A percentile compares a stretch with the other conserved stretches of the same genome.
These are phyloP conservation scores for Rusavskia elegans DNA, from an alignment of 495 filamentous ascomycete genomes.

Conservation along the genomic window DNA sequence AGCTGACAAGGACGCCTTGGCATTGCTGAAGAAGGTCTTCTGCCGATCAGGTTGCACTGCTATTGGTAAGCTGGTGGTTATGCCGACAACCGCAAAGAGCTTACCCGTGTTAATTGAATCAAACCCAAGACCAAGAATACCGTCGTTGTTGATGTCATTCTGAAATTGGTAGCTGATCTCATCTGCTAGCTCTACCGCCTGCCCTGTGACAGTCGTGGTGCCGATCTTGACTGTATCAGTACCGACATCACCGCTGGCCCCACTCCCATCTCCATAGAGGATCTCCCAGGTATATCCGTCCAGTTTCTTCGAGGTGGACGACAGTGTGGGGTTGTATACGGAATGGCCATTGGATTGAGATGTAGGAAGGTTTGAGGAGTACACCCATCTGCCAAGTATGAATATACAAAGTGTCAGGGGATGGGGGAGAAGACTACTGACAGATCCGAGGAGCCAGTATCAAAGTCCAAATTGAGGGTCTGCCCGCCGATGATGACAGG, in stretches of 20 bases:
- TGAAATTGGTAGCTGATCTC: slow-evolving; percentile 44
- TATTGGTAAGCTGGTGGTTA: not conserved
- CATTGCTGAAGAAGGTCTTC: slow-evolving; percentile 63
- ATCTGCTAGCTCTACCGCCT: slow-evolving; percentile 56
- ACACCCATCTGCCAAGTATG: slow-evolving; percentile 29
- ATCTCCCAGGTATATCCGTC: slow-evolving; percentile 48
- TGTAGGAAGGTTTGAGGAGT: slow-evolving; percentile 30
- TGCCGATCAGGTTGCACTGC: slow-evolving; percentile 38
- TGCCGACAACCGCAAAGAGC: not conserved
- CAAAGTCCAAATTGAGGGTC: slow-evolving; percentile 50
- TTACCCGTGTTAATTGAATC: slow-evolving; percentile 47
- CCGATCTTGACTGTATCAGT: slow-evolving; percentile 54
- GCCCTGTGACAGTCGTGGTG: slow-evolving; percentile 39
- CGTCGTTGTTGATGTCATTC: slow-evolving; percentile 43
- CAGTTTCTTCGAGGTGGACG: slow-evolving; percentile 30
- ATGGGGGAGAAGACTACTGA: slow-evolving; percentile 21
- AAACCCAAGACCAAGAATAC: slow-evolving; percentile 59
- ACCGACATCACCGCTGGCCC: slow-evolving; percentile 51
- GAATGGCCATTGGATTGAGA: slow-evolving; percentile 39
- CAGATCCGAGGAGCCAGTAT: slow-evolving; percentile 66
- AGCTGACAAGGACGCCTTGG: slow-evolving; percentile 35
- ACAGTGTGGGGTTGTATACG: slow-evolving; percentile 38
- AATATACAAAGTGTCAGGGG: not conserved
- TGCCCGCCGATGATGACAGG: slow-evolving; percentile 50
- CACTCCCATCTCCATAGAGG: slow-evolving; percentile 55